A percentile compares a stretch with the other conserved stretches of the same genome.
phyloP scores from a whole-genome alignment of 331 rosid genomes.

The Pyrus hybrid region DNA sequence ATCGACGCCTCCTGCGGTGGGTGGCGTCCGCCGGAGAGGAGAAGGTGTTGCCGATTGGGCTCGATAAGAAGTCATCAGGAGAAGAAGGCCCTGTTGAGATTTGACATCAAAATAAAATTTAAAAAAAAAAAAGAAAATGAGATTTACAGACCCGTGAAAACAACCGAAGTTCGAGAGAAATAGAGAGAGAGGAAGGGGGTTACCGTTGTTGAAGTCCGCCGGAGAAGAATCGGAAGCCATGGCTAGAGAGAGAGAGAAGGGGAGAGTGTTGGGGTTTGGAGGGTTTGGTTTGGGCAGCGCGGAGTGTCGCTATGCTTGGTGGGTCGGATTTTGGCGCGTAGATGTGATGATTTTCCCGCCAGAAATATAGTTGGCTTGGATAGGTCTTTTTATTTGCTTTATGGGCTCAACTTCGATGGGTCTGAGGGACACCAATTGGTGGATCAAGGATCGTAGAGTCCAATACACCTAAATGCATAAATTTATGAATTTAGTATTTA shows the following conservation, averaged over 20 bases:
- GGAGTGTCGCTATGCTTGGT: background rate
- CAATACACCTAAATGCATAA: background rate
- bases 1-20: conserved; percentile 39
- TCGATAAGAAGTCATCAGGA: conserved; percentile 71
- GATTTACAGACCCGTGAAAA: background rate
- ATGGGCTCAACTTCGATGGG: background rate
- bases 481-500: too few relatives aligned
- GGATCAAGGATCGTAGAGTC: background rate
- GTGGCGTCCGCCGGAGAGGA: conserved; percentile 57
- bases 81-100: conserved; percentile 66
- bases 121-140: background rate
- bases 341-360: background rate
- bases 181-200: background rate
- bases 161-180: background rate
- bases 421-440: background rate
- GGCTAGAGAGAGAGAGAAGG: background rate
- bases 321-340: background rate
- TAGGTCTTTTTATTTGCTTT: background rate
- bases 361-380: background rate
- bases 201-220: conserved; percentile 29
- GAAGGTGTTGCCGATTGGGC: conserved; percentile 74
- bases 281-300: background rate
- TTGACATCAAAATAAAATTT: background rate
- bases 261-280: background rate
- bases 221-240: conserved; percentile 59